phyloP scores from a whole-genome alignment of 192 early-diverging fungal species.

The Gigaspora rosea region DNA sequence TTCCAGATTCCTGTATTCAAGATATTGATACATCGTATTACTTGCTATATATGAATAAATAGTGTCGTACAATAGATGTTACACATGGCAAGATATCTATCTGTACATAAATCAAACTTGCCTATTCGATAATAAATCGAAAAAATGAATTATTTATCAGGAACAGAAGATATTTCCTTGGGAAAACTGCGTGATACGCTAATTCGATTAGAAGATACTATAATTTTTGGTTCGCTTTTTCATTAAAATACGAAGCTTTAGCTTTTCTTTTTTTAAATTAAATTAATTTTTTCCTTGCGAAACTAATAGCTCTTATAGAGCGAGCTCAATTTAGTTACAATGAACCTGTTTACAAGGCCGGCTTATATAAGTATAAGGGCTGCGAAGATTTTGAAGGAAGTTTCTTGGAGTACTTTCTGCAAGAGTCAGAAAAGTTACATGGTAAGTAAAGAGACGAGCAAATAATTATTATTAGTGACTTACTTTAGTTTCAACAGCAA shows the following conservation, averaged over 20 bases:
- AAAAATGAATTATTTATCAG: conserved; percentile 23
- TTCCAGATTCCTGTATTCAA: too few relatives aligned
- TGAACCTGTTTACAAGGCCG: conserved; percentile 72
- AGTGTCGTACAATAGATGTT: too few relatives aligned
- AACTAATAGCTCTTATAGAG: conserved; percentile 83
- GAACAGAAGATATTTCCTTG: conserved; percentile 12
- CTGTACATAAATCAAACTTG: too few relatives aligned
- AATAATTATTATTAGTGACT: background rate
- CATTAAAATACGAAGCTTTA: background rate
- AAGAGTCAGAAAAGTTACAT: conserved; percentile 91
- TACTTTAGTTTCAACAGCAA: conserved; percentile 44
- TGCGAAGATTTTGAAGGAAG: conserved; percentile 63
- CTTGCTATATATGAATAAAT: too few relatives aligned
- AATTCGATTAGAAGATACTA: conserved; percentile 95
- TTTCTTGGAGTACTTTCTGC: conserved; percentile 89
- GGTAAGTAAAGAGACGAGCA: conserved; percentile 51
- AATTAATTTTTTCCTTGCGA: background rate
- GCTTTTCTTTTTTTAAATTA: background rate
- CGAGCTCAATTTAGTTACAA: conserved; percentile 91
- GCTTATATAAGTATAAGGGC: conserved; percentile 65
- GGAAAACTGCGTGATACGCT: conserved; percentile 68
- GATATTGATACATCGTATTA: too few relatives aligned
- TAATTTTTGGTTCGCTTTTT: conserved; percentile 74
- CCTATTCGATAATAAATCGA: background rate
- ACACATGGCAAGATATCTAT: too few relatives aligned